Evolutionary conservation across 345 rosid genomes (phyloP).

Genomic region (Psidium friedrichsthalianum): DNA sequence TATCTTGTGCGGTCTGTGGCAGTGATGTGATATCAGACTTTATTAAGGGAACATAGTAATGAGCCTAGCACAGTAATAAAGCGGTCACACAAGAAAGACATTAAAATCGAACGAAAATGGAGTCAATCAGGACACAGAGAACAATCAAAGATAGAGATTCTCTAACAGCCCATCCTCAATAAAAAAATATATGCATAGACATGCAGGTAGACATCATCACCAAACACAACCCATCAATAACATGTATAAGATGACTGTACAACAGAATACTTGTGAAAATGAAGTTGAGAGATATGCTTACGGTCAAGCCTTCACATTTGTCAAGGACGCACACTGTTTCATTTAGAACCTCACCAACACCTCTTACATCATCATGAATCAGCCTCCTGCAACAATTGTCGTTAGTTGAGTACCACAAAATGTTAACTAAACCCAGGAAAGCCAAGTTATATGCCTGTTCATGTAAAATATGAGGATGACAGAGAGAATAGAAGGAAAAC

Average conservation of each 20-base stretch:
- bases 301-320: constrained; percentile 85
- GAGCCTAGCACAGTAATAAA: not conserved
- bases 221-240: not conserved
- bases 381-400: constrained; percentile 45
- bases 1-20: not conserved
- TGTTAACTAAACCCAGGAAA: not conserved
- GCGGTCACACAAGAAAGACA: not conserved
- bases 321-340: constrained; percentile 68
- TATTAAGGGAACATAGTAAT: not conserved
- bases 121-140: not conserved
- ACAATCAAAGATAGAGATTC: not conserved
- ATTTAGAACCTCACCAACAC: constrained; percentile 84
- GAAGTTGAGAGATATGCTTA: constrained; percentile 18
- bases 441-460: not conserved
- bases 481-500: not conserved
- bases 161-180: not conserved
- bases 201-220: not conserved
- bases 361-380: constrained; percentile 73
- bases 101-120: not conserved
- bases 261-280: not conserved
- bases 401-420: not conserved
- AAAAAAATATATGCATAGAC: not conserved
- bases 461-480: not conserved
- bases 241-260: not conserved
- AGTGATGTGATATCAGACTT: not conserved